Evolutionary conservation across 441 rosid species (phyloP).

Genomic region (Arabidopsis lyrata): DNA sequence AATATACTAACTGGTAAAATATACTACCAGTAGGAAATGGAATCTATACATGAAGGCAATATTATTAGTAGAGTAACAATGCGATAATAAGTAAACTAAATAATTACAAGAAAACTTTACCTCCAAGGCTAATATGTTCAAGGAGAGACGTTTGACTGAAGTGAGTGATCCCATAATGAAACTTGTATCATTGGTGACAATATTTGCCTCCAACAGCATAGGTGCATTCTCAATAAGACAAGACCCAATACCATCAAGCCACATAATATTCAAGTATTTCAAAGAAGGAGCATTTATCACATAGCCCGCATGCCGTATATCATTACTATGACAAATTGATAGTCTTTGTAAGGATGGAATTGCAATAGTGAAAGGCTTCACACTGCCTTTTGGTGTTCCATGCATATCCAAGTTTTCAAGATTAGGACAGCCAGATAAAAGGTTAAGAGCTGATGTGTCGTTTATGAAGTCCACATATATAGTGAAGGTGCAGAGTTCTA

Average conservation of each 20-base stretch:
- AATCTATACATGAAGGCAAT: not conserved
- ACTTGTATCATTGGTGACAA: not conserved
- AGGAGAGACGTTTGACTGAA: conserved; percentile 27
- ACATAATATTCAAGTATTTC: not conserved
- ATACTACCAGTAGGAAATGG: not conserved
- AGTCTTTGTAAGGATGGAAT: not conserved
- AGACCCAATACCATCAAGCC: not conserved
- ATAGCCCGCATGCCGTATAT: not conserved
- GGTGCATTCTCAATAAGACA: conserved; percentile 4
- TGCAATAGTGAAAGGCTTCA: not conserved
- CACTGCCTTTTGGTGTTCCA: not conserved
- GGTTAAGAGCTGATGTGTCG: not conserved
- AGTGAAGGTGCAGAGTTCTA: not conserved
- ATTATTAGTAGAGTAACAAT: not conserved
- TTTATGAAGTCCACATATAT: not conserved
- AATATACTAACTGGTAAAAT: not conserved
- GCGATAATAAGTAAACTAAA: not conserved
- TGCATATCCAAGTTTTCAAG: not conserved
- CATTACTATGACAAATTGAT: not conserved
- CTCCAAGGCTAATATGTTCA: not conserved
- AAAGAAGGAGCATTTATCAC: conserved; percentile 10
- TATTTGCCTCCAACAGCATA: conserved; percentile 1
- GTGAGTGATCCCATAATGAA: not conserved
- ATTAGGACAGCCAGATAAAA: not conserved
- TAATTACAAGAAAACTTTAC: conserved; percentile 10